A percentile compares a stretch with the other conserved stretches of the same genome.
Conservation (phyloP, 495 filamentous ascomycete species). For the Xylaria intraflava region DNA sequence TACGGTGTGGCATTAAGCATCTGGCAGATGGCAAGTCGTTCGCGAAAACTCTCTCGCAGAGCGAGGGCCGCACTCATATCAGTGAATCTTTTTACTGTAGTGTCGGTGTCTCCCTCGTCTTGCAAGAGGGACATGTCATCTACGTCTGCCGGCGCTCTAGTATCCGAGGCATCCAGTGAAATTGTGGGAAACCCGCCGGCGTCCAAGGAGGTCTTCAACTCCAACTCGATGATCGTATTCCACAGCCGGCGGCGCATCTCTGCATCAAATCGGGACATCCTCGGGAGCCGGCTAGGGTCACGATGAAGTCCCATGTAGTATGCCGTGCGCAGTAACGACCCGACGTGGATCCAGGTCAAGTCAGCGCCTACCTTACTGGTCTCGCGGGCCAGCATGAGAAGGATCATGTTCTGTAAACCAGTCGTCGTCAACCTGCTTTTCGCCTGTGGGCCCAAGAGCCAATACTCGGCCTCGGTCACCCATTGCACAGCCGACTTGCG, state of each 20-base stretch:
- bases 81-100: slow-evolving; percentile 30
- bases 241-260: slow-evolving; percentile 66
- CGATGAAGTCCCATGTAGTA: slow-evolving; percentile 57
- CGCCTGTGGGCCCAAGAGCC: slow-evolving; percentile 47
- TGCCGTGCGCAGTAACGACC: slow-evolving; percentile 51
- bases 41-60: slow-evolving; percentile 39
- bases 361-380: slow-evolving; percentile 49
- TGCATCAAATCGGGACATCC: slow-evolving; percentile 41
- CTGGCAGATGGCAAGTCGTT: slow-evolving; percentile 41
- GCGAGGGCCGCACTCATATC: slow-evolving; percentile 39
- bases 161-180: slow-evolving; percentile 39
- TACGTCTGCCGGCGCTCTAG: slow-evolving; percentile 42
- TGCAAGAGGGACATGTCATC: slow-evolving; percentile 34
- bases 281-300: slow-evolving; percentile 43
- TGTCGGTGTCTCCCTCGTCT: slow-evolving; percentile 13
- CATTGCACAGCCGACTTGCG: slow-evolving; percentile 51
- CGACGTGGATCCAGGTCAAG: slow-evolving; percentile 53
- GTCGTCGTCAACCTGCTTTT: slow-evolving; percentile 50
- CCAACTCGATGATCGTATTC: slow-evolving; percentile 56
- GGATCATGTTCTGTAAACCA: slow-evolving; percentile 52
- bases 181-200: slow-evolving; percentile 49
- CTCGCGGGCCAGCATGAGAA: slow-evolving; percentile 55
- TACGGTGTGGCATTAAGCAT: slow-evolving; percentile 42
- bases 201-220: slow-evolving; percentile 46
- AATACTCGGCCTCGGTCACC: slow-evolving; percentile 58